These are phyloP conservation scores for Monosporascus sp. DNA, from an alignment of 2,329 filamentous ascomycete genomes.

Conservation along the genomic window DNA sequence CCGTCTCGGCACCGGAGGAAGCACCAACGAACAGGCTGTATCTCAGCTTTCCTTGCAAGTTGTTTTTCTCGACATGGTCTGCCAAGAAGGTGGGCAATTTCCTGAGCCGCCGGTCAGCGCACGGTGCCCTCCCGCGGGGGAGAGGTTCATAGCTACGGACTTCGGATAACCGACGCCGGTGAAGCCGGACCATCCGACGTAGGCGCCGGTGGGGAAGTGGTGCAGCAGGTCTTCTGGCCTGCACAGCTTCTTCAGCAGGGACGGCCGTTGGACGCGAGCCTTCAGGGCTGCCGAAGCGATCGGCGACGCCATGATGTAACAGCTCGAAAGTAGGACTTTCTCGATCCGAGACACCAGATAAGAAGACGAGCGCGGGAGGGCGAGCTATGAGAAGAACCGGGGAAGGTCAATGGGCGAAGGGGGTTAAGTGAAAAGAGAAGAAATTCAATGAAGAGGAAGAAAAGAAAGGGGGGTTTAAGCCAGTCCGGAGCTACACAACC, in stretches of 20 bases:
- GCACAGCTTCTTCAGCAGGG: conserved; percentile 74
- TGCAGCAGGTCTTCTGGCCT: conserved; percentile 74
- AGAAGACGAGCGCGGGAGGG: neutral
- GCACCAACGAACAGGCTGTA: conserved; percentile 87
- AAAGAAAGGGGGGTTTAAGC: neutral
- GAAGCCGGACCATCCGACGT: conserved; percentile 88
- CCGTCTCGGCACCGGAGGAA: conserved; percentile 83
- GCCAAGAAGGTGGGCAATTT: conserved; percentile 80
- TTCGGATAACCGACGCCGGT: conserved; percentile 88
- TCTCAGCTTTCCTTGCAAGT: conserved; percentile 74
- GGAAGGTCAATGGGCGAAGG: neutral
- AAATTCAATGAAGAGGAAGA: neutral
- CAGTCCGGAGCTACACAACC: neutral
- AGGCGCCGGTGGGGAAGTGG: conserved; percentile 78
- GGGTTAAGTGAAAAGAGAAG: neutral
- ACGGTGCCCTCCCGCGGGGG: no score
- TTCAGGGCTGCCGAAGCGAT: conserved; percentile 68
- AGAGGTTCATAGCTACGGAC: conserved; percentile 38
- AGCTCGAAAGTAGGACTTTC: neutral
- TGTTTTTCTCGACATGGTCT: conserved; percentile 85
- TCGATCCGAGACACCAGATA: no score
- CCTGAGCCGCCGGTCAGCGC: conserved; percentile 37
- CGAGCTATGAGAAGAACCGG: neutral
- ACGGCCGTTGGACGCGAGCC: conserved; percentile 68
- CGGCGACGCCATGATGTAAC: conserved; percentile 40